phyloP scores from a whole-genome alignment of 345 rosid species.

The Salix exigua region DNA sequence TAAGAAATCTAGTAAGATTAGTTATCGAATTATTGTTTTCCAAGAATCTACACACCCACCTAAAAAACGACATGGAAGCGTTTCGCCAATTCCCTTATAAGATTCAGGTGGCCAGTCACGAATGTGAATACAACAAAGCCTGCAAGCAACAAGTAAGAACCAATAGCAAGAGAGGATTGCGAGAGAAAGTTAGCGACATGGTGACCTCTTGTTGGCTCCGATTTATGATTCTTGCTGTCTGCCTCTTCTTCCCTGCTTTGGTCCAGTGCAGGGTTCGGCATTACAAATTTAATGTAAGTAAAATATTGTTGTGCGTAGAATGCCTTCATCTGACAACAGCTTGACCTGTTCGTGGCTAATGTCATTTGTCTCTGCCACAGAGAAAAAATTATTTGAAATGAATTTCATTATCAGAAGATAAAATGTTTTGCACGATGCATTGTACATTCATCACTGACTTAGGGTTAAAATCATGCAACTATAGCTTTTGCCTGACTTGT shows the following conservation, averaged over 20 bases:
- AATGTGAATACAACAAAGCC: slow-evolving; percentile 13
- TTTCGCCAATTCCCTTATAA: slow-evolving; percentile 39
- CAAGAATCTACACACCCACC: slow-evolving; percentile 54
- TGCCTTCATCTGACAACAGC: background rate
- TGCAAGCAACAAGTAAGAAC: slow-evolving; percentile 1
- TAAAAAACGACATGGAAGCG: slow-evolving; percentile 63
- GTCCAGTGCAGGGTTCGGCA: slow-evolving; percentile 35
- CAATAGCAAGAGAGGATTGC: slow-evolving; percentile 5
- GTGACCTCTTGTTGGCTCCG: slow-evolving; percentile 14
- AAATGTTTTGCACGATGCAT: background rate
- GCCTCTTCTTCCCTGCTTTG: slow-evolving; percentile 23
- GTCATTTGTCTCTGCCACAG: background rate
- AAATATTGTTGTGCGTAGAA: background rate
- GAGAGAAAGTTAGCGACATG: slow-evolving; percentile 18
- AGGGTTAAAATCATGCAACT: background rate
- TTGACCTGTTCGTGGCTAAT: background rate
- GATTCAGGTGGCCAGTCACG: slow-evolving; percentile 38
- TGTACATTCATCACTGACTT: background rate
- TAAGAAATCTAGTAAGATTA: slow-evolving; percentile 26
- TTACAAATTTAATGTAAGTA: slow-evolving; percentile 39
- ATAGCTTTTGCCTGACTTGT: background rate
- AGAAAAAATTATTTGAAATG: background rate
- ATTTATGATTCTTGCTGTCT: slow-evolving; percentile 16
- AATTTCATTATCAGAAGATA: background rate
- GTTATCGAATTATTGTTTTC: slow-evolving; percentile 37